A percentile compares a stretch with the other conserved stretches of the same genome.
Evolutionary conservation across 2,329 filamentous ascomycete species (phyloP).

Genomic region (Chrysosporium queenslandicum): DNA sequence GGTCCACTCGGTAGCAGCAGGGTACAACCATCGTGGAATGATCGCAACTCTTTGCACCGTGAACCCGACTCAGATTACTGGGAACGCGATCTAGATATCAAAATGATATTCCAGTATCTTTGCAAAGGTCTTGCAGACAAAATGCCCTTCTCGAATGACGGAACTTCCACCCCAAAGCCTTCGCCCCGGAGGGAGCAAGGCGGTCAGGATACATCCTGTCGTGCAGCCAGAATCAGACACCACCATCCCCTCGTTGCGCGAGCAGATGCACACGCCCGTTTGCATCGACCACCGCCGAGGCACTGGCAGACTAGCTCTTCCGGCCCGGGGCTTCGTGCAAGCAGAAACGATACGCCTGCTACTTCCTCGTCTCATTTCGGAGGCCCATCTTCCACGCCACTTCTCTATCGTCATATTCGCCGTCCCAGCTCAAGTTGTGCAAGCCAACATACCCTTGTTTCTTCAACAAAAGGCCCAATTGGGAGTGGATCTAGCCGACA

Average conservation of each 20-base stretch:
- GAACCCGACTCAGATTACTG: conserved; percentile 65
- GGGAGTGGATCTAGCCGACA: conserved; percentile 62
- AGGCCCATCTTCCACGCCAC: conserved; percentile 23
- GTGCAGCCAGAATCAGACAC: conserved; percentile 74
- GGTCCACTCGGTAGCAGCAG: conserved; percentile 27
- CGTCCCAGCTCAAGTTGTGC: conserved; percentile 60
- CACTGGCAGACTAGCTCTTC: conserved; percentile 37
- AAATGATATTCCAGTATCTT: conserved; percentile 82
- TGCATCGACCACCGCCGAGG: conserved; percentile 25
- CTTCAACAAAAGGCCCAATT: conserved; percentile 47
- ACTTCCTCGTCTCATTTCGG: background rate
- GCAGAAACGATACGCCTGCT: conserved; percentile 3
- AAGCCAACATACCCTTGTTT: conserved; percentile 58
- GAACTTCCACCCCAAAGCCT: conserved; percentile 34
- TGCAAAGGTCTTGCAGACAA: conserved; percentile 58
- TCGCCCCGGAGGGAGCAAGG: conserved; percentile 25
- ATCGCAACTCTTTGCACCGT: conserved; percentile 25
- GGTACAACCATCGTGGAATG: background rate
- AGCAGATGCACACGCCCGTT: conserved; percentile 36
- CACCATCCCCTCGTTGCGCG: conserved; percentile 76
- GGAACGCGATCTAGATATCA: conserved; percentile 85
- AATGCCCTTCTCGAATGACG: conserved; percentile 29
- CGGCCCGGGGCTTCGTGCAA: conserved; percentile 23
- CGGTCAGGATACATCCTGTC: conserved; percentile 56
- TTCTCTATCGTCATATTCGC: conserved; percentile 38